Evolutionary conservation across 345 rosid species (phyloP), one percentile per base, ranked within the genome.

Genomic region (Psidium guajava): DNA sequence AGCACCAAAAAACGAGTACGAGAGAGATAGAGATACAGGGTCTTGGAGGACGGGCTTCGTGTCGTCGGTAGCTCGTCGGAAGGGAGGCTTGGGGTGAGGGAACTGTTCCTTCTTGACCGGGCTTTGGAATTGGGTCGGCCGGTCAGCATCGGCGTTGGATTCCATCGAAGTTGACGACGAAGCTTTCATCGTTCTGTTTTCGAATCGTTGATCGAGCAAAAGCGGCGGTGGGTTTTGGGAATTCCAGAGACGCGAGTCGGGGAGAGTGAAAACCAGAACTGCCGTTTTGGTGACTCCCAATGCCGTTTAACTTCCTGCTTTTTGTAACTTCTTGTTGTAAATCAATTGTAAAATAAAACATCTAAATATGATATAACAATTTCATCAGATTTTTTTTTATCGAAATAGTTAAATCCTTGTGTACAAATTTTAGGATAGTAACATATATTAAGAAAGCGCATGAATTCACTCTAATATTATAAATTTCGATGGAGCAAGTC

Each of bases 31-130:
- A 64, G 51, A 27, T 90, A 95, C 97, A 1, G 97, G 96, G 82
- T 95, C 98, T 85, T 92, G 94, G 83, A 95, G 94, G 52, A 91
- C 85, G 83, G 97, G 96, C 83, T 95, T 95, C 59, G 98, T 91
- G 87, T 94, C 96, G 57, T 95, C 98, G 15, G 86, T 75, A 16
- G 96, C 94, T 36, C 95, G 93, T 87, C 93, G 81, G 88, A 95
- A 94, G 11, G 83, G 87, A 42, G 97, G 94, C 82, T 94, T 95
- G 81, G 87, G 82, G 53, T 25, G 61, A 49, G 80, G 47, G 80
- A 69, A 1, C 1, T 11, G 47, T 0, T 69, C 80, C 80, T 69
- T 36, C 47, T 42, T 42, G 80, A 9, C 47, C 13, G 47, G 47
- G 80, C 3, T 69, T 36, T 64, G 75, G 42, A 64, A 64, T 1